These are phyloP conservation scores for Rhododendron mucronatum DNA, from an alignment of 148 eudicot species.

Conservation along the genomic window DNA sequence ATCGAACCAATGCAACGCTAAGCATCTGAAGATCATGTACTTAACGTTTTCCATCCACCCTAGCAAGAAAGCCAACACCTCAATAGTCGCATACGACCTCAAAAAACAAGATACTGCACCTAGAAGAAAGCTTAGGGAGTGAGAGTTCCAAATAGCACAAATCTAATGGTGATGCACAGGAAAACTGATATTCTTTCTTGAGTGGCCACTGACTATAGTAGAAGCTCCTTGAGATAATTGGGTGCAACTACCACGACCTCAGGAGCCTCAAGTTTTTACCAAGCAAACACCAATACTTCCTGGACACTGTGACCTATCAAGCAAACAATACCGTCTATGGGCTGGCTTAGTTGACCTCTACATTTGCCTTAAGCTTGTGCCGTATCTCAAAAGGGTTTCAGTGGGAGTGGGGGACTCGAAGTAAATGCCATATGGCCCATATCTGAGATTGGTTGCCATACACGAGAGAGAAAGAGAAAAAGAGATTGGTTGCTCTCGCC, in stretches of 20 bases:
- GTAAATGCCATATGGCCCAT: not conserved
- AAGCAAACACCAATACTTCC: not conserved
- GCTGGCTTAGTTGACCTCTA: not conserved
- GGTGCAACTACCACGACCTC: not conserved
- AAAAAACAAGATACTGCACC: not conserved
- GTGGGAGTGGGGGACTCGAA: not conserved
- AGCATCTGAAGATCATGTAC: not conserved
- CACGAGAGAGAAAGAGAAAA: not conserved
- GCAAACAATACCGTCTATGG: not conserved
- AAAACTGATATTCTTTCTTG: not conserved
- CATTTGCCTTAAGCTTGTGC: not conserved
- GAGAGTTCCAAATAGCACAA: not conserved
- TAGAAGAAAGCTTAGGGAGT: not conserved
- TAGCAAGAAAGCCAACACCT: not conserved
- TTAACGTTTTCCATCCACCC: not conserved
- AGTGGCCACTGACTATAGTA: not conserved
- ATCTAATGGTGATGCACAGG: not conserved
- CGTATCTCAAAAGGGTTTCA: not conserved
- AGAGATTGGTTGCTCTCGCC: not conserved
- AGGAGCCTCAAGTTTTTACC: not conserved
- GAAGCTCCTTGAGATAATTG: not conserved
- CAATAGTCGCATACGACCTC: not conserved
- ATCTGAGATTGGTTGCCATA: not conserved
- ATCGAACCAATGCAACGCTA: not conserved
- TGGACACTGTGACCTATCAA: not conserved